Evolutionary conservation across 139 green algal species (phyloP).

Genomic region (Chlorella ohadii): DNA sequence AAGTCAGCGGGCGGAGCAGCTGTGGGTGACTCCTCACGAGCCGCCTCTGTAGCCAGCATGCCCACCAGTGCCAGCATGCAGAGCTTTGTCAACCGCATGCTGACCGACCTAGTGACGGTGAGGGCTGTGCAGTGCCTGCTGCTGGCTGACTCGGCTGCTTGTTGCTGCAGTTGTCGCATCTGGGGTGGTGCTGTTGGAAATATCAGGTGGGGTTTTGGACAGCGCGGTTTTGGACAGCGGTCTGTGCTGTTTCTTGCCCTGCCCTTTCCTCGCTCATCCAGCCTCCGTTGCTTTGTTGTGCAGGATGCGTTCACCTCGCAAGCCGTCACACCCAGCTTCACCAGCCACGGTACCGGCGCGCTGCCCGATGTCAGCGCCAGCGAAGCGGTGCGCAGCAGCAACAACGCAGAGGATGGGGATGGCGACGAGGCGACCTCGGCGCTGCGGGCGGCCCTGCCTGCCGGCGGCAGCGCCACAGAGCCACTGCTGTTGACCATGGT

Average conservation of each 20-base stretch:
- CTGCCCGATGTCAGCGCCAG: not conserved
- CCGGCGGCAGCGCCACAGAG: not conserved
- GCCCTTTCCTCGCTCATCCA: too few relatives aligned
- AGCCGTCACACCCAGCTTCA: not conserved
- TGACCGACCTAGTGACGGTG: slow-evolving; percentile 43
- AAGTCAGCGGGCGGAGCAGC: not conserved
- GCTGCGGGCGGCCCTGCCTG: not conserved
- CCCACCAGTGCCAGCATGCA: slow-evolving; percentile 14
- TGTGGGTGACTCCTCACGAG: not conserved
- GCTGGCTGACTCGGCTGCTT: not conserved
- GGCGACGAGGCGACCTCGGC: slow-evolving; percentile 18
- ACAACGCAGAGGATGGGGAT: not conserved
- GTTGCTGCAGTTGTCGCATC: not conserved
- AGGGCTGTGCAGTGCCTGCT: too few relatives aligned
- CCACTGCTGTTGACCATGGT: not conserved
- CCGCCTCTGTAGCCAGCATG: slow-evolving; percentile 6
- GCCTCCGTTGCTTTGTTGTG: too few relatives aligned
- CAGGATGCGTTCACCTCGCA: slow-evolving; percentile 19
- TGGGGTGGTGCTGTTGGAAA: too few relatives aligned
- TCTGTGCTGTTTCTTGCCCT: not conserved
- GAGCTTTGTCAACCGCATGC: slow-evolving; percentile 45
- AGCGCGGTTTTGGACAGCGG: too few relatives aligned
- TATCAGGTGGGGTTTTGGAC: too few relatives aligned
- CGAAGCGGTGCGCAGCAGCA: not conserved
- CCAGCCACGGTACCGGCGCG: not conserved